Percentiles rank a stretch among this genome's conserved stretches.
phyloP scores from a whole-genome alignment of 306 rosid species.

The Dalbergia oliveri region DNA sequence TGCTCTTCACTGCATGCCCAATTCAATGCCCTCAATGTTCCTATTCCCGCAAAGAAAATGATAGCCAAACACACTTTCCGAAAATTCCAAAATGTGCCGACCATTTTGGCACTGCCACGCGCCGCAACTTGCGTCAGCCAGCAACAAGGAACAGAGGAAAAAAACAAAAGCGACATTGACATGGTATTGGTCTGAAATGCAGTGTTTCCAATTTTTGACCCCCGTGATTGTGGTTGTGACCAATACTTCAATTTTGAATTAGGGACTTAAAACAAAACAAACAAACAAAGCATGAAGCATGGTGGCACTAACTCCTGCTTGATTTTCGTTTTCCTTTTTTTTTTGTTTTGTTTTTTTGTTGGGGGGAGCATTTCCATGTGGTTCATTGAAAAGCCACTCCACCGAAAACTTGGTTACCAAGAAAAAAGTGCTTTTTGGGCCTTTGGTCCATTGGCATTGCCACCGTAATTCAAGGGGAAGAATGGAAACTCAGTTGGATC shows the following conservation, averaged over 20 bases:
- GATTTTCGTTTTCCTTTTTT: conserved; percentile 38
- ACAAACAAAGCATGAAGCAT: not conserved
- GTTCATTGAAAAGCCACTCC: conserved; percentile 16
- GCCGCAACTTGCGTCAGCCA: not conserved
- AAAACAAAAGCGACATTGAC: not conserved
- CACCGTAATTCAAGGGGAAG: conserved; percentile 47
- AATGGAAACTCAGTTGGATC: not conserved
- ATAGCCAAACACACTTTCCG: not conserved
- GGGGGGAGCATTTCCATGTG: conserved; percentile 32
- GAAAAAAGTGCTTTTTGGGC: conserved; percentile 26
- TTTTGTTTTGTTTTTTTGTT: too few relatives aligned
- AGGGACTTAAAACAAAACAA: not conserved
- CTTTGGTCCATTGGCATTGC: conserved; percentile 19
- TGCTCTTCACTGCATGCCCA: not conserved
- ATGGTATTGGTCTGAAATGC: not conserved
- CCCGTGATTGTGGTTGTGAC: conserved; percentile 8
- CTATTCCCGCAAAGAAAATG: not conserved
- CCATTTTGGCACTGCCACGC: conserved; percentile 24
- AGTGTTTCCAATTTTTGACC: not conserved
- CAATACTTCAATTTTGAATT: conserved; percentile 33
- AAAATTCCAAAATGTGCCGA: not conserved
- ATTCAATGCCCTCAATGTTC: not conserved
- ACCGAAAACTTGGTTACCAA: conserved; percentile 41
- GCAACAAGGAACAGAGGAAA: too few relatives aligned
- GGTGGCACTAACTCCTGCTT: conserved; percentile 36